Percentiles rank a stretch among this genome's conserved stretches.
phyloP scores from a whole-genome alignment of 1,139 yeast genomes.

The Chernovozyma aurita region DNA sequence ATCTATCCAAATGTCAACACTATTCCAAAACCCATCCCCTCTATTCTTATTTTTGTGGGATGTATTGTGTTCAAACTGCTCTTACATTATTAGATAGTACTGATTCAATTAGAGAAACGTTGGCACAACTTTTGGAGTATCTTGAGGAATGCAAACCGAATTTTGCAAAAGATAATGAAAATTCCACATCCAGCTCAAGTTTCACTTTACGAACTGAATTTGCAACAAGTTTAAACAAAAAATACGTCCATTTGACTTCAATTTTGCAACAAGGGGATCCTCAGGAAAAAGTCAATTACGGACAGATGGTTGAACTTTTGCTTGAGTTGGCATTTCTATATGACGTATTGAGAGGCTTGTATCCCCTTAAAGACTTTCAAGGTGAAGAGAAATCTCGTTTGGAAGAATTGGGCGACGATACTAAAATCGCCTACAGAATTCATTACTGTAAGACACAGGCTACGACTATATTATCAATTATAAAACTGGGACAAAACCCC shows the following conservation, averaged over 20 bases:
- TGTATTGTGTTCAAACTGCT: conserved; percentile 5
- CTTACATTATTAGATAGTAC: not conserved
- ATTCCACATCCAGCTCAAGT: not conserved
- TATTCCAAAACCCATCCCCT: conserved; percentile 5
- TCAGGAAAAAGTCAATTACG: conserved; percentile 3
- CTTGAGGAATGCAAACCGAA: conserved; percentile 3
- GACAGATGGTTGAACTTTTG: conserved; percentile 6
- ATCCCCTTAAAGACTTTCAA: conserved; percentile 2
- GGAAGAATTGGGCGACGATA: conserved; percentile 1
- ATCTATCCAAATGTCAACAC: conserved; percentile 7
- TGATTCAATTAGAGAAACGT: not conserved
- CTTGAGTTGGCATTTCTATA: conserved; percentile 6
- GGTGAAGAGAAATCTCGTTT: not conserved
- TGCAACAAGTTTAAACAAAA: conserved; percentile 1
- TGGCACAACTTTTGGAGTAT: conserved; percentile 4
- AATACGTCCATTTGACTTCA: conserved; percentile 4
- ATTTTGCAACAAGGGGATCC: not conserved
- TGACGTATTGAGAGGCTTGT: conserved; percentile 5
- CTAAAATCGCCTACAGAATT: conserved; percentile 9
- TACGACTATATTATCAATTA: conserved; percentile 10
- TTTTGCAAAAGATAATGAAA: not conserved
- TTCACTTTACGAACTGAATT: conserved; percentile 2
- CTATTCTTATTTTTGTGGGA: conserved; percentile 7
- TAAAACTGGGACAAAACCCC: conserved; percentile 16
- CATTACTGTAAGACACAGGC: conserved; percentile 16